These are phyloP conservation scores for Fusarium sacchari DNA, from an alignment of 2,329 filamentous ascomycete genomes.

Conservation along the genomic window DNA sequence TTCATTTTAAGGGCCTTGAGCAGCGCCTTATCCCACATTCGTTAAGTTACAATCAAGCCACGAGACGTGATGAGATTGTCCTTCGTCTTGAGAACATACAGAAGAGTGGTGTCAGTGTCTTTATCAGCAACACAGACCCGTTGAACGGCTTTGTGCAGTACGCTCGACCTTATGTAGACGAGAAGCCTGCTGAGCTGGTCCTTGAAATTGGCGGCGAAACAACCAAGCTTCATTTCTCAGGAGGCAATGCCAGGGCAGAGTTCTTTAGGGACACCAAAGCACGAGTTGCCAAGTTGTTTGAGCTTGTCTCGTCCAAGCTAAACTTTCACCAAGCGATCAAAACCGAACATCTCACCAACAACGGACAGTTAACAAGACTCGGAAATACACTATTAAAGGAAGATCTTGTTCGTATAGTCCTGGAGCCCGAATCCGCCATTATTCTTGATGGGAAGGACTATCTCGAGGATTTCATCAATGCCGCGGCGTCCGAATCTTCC, in stretches of 20 bases:
- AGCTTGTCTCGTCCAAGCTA: slow-evolving; percentile 84
- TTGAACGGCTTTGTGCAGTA: slow-evolving; percentile 74
- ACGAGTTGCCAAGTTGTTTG: slow-evolving; percentile 77
- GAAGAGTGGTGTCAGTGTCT: slow-evolving; percentile 81
- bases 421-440: slow-evolving; percentile 70
- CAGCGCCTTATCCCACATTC: slow-evolving; percentile 84
- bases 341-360: slow-evolving; percentile 48
- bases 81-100: slow-evolving; percentile 88
- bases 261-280: slow-evolving; percentile 78
- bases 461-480: slow-evolving; percentile 40
- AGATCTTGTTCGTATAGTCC: slow-evolving; percentile 71
- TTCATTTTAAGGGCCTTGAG: slow-evolving; percentile 90
- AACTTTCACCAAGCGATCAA: slow-evolving; percentile 70
- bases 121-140: slow-evolving; percentile 50
- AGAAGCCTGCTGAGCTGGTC: slow-evolving; percentile 76
- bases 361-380: slow-evolving; percentile 73
- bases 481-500: slow-evolving; percentile 42
- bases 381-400: slow-evolving; percentile 76
- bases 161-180: slow-evolving; percentile 86
- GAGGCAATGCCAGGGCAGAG: slow-evolving; percentile 63
- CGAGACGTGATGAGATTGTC: slow-evolving; percentile 77
- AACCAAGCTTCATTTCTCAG: slow-evolving; percentile 64
- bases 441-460: slow-evolving; percentile 66
- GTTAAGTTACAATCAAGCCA: slow-evolving; percentile 78
- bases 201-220: slow-evolving; percentile 80